phyloP scores from a whole-genome alignment of 2,329 filamentous ascomycete genomes.

The Trichophaea hybrida region DNA sequence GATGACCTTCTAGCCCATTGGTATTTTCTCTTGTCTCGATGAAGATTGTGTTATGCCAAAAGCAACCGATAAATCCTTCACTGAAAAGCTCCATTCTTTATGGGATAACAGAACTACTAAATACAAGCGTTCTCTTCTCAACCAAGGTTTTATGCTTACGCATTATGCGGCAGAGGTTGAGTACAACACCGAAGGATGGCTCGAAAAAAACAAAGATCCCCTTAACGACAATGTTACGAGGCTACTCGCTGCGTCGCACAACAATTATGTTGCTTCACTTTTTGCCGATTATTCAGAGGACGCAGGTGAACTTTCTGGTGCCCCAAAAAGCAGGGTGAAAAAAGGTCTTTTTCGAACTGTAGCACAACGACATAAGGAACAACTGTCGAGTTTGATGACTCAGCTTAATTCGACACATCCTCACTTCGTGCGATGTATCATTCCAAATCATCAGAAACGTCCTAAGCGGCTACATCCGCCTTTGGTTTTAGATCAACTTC shows the following conservation, averaged over 20 bases:
- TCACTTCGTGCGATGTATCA: slow-evolving; percentile 93
- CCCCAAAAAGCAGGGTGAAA: slow-evolving; percentile 68
- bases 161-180: slow-evolving; percentile 97
- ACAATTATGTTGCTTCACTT: slow-evolving; percentile 68
- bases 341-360: slow-evolving; percentile 95
- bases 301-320: slow-evolving; percentile 54
- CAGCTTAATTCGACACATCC: slow-evolving; percentile 93
- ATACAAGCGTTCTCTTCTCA: slow-evolving; percentile 74
- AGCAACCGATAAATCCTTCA: slow-evolving; percentile 91
- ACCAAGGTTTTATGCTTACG: slow-evolving; percentile 86
- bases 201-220: slow-evolving; percentile 98
- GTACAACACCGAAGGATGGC: slow-evolving; percentile 85
- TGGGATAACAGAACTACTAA: slow-evolving; percentile 96
- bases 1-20: slow-evolving; percentile 49
- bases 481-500: slow-evolving; percentile 90
- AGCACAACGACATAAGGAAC: slow-evolving; percentile 92
- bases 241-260: slow-evolving; percentile 64
- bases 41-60: slow-evolving; percentile 99
- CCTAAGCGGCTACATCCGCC: slow-evolving; percentile 84
- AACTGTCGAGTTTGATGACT: slow-evolving; percentile 87
- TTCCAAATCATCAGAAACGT: slow-evolving; percentile 94
- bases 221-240: slow-evolving; percentile 93
- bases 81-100: slow-evolving; percentile 87
- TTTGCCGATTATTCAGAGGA: slow-evolving; percentile 76
- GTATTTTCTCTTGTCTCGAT: slow-evolving; percentile 95